Conservation (phyloP, 176 grass and related monocot species). For the Oryza officinalis region DNA sequence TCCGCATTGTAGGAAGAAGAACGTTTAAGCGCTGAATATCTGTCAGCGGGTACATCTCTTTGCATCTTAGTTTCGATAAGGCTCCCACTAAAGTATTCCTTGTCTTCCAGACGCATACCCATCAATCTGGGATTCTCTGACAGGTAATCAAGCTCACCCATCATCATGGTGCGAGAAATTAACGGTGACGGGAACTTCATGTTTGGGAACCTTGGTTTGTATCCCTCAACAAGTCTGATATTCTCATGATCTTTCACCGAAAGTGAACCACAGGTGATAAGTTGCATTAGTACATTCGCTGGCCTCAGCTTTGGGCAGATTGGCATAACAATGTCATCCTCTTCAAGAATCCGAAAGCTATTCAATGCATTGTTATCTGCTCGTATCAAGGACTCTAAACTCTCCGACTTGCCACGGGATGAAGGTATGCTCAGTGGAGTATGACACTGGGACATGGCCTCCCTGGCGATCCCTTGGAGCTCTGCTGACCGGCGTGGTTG, state of each 20-base stretch:
- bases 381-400: slow-evolving; percentile 78
- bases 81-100: slow-evolving; percentile 92
- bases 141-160: slow-evolving; percentile 64
- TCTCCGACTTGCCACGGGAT: slow-evolving; percentile 57
- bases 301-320: slow-evolving; percentile 67
- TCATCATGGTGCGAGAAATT: slow-evolving; percentile 64
- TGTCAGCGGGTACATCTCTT: slow-evolving; percentile 54
- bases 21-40: slow-evolving; percentile 62
- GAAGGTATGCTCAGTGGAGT: slow-evolving; percentile 48
- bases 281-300: slow-evolving; percentile 74
- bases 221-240: slow-evolving; percentile 56
- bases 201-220: slow-evolving; percentile 69
- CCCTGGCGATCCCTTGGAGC: slow-evolving; percentile 29
- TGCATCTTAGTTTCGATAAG: slow-evolving; percentile 78
- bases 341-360: slow-evolving; percentile 62
- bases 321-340: slow-evolving; percentile 71
- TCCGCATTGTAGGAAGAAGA: slow-evolving; percentile 92
- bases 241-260: slow-evolving; percentile 71
- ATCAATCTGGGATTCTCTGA: slow-evolving; percentile 59
- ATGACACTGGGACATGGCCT: slow-evolving; percentile 39
- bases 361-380: slow-evolving; percentile 46
- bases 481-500: slow-evolving; percentile 37
- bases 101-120: slow-evolving; percentile 66
- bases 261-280: slow-evolving; percentile 85
- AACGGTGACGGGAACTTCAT: slow-evolving; percentile 63